Conservation (phyloP, 345 rosid species). For the Hibiscus trionum region DNA sequence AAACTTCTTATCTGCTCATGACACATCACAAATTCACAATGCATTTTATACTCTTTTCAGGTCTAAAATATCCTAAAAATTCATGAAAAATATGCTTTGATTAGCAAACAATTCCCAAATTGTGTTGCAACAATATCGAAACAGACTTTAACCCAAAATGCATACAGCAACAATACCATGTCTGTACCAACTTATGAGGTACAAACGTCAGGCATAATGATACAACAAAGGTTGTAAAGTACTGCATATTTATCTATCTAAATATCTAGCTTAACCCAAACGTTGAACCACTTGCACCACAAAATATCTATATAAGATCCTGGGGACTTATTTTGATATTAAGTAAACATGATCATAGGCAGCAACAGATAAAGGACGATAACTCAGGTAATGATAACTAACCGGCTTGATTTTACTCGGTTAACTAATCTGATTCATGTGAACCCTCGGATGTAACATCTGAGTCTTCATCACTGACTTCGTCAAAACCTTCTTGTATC, state of each 20-base stretch:
- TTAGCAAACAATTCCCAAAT: not conserved
- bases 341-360: not conserved
- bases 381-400: not conserved
- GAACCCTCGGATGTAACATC: conserved; percentile 60
- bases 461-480: conserved; percentile 38
- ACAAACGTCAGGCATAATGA: not conserved
- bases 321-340: not conserved
- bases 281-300: not conserved
- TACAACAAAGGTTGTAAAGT: not conserved
- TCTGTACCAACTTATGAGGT: not conserved
- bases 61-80: not conserved
- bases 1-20: no score
- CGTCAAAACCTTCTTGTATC: conserved; percentile 38
- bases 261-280: not conserved
- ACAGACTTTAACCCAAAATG: not conserved
- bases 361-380: not conserved
- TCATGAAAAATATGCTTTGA: not conserved
- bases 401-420: not conserved
- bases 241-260: not conserved
- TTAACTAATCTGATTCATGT: conserved; percentile 29
- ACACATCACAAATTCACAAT: not conserved
- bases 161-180: not conserved
- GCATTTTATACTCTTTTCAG: not conserved
- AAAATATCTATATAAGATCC: not conserved
- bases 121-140: not conserved